phyloP scores from a whole-genome alignment of 2,329 filamentous ascomycete genomes.

The Penicillium corylophilum region DNA sequence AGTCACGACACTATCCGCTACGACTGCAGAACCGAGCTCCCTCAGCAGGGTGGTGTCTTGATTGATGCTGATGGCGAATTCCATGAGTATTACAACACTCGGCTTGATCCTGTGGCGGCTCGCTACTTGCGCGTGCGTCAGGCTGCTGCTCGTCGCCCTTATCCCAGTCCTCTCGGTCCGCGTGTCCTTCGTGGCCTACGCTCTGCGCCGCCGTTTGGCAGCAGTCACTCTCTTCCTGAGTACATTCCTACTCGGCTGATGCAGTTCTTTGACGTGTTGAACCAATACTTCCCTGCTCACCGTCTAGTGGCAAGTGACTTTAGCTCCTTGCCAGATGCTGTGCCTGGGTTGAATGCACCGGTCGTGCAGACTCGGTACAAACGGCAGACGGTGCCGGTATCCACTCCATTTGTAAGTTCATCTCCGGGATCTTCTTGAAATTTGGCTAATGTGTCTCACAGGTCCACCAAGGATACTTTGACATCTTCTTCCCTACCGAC shows the following conservation, averaged over 20 bases:
- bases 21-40: constrained; percentile 73
- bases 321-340: constrained; percentile 76
- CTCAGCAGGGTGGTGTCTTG: constrained; percentile 84
- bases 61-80: constrained; percentile 85
- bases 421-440: background rate
- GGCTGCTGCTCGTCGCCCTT: constrained; percentile 58
- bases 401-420: constrained; percentile 78
- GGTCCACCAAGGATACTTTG: constrained; percentile 98
- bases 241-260: constrained; percentile 93
- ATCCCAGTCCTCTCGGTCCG: constrained; percentile 46
- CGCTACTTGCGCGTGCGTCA: constrained; percentile 83
- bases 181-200: constrained; percentile 61
- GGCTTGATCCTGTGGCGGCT: constrained; percentile 76
- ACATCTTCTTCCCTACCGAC: constrained; percentile 97
- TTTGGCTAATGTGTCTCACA: constrained; percentile 37
- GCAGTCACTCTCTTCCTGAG: constrained; percentile 78
- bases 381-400: constrained; percentile 81
- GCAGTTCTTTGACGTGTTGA: constrained; percentile 93
- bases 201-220: constrained; percentile 65
- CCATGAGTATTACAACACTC: constrained; percentile 84
- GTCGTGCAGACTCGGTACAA: constrained; percentile 95
- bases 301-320: constrained; percentile 89
- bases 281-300: constrained; percentile 85
- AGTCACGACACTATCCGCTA: constrained; percentile 93
- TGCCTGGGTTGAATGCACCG: constrained; percentile 82